These are phyloP conservation scores for Xylaria curta DNA, from an alignment of 495 filamentous ascomycete genomes.

Conservation along the genomic window DNA sequence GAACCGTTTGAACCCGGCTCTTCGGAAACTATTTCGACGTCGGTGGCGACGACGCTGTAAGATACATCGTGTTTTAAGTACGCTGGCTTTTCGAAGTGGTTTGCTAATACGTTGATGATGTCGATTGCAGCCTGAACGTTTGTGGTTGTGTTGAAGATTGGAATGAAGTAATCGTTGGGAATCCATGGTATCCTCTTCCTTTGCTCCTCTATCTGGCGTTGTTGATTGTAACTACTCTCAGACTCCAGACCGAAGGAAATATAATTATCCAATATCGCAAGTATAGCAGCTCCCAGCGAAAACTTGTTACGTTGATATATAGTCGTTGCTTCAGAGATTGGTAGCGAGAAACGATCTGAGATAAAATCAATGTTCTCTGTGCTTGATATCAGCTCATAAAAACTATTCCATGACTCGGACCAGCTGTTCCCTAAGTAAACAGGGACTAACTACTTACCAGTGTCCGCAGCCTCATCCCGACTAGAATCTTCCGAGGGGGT, in stretches of 20 bases:
- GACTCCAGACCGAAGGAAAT: constrained; percentile 24
- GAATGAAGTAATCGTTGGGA: constrained; percentile 30
- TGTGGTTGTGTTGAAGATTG: constrained; percentile 29
- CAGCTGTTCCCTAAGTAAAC: background rate
- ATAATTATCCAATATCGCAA: constrained; percentile 36
- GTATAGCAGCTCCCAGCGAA: constrained; percentile 36
- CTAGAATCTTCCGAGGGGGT: constrained; percentile 17
- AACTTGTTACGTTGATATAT: constrained; percentile 32
- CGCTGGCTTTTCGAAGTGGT: constrained; percentile 36
- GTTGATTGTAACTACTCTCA: background rate
- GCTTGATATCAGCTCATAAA: constrained; percentile 18
- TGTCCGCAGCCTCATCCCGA: constrained; percentile 22
- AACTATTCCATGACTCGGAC: background rate
- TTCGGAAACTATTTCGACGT: constrained; percentile 18
- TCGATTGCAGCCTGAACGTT: constrained; percentile 26
- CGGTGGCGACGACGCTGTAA: constrained; percentile 35
- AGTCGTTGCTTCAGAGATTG: constrained; percentile 31
- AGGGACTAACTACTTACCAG: constrained; percentile 18
- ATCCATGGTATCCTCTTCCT: constrained; percentile 31
- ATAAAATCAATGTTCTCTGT: constrained; percentile 36
- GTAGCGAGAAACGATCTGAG: constrained; percentile 31
- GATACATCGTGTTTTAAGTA: constrained; percentile 38
- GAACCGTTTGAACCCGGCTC: background rate
- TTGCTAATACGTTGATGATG: constrained; percentile 32
- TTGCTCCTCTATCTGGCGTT: constrained; percentile 19